Evolutionary conservation across 2,329 filamentous ascomycete genomes (phyloP).

Genomic region (Ophiostoma ulmi): DNA sequence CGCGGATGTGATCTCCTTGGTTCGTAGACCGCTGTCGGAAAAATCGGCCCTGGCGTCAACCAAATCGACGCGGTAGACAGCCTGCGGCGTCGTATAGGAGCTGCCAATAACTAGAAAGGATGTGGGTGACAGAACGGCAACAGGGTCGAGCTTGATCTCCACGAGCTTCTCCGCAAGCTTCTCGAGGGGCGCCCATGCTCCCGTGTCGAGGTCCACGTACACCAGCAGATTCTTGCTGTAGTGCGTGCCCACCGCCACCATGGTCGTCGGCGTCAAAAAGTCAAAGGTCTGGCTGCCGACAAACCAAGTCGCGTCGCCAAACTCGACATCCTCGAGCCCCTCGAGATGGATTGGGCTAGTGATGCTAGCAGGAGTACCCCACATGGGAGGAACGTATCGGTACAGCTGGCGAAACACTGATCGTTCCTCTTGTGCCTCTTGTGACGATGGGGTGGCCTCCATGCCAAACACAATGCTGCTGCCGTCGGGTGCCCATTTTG

Average conservation of each 20-base stretch:
- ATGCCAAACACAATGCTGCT: conserved; percentile 43
- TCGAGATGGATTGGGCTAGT: not conserved
- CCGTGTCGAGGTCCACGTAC: conserved; percentile 37
- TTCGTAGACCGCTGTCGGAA: not conserved
- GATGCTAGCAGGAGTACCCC: not conserved
- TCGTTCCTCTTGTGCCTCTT: conserved; percentile 26
- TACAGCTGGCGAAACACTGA: not conserved
- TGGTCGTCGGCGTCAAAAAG: conserved; percentile 34
- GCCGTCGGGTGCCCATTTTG: conserved; percentile 48
- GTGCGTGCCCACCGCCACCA: conserved; percentile 36
- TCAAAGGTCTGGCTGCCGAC: conserved; percentile 38
- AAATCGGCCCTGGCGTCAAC: conserved; percentile 30
- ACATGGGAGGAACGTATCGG: not conserved
- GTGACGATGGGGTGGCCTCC: conserved; percentile 35
- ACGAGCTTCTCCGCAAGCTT: conserved; percentile 33
- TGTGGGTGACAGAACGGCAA: conserved; percentile 36
- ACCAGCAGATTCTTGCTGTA: conserved; percentile 37
- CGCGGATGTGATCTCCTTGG: conserved; percentile 21
- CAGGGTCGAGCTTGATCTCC: conserved; percentile 30
- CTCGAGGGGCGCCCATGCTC: conserved; percentile 33
- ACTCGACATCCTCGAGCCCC: conserved; percentile 39
- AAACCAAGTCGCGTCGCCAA: conserved; percentile 35
- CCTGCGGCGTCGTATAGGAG: conserved; percentile 32
- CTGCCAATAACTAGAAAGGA: conserved; percentile 39
- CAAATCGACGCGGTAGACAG: conserved; percentile 34